A percentile compares a stretch with the other conserved stretches of the same genome.
These are phyloP conservation scores for Artemisia tridentata DNA, from an alignment of 129 eudicot species.

Conservation along the genomic window DNA sequence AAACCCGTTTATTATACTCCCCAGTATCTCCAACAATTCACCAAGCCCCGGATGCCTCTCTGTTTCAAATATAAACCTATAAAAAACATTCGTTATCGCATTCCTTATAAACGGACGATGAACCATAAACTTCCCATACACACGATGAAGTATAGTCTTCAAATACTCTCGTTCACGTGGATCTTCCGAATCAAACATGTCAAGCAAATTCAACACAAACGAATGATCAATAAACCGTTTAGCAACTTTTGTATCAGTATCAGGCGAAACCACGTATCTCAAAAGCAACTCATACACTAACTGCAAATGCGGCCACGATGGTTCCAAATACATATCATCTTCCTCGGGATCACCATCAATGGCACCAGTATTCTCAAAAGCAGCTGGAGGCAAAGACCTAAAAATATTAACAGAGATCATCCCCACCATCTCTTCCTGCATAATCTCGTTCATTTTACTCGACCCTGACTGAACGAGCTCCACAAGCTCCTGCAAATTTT, in stretches of 20 bases:
- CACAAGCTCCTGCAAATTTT: conserved; percentile 52
- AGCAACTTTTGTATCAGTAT: conserved; percentile 62
- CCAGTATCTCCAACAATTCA: conserved; percentile 67
- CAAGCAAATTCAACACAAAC: conserved; percentile 54
- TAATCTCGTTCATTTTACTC: conserved; percentile 61
- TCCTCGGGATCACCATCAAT: conserved; percentile 60
- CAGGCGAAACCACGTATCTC: conserved; percentile 56
- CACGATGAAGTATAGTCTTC: conserved; percentile 60
- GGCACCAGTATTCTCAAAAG: conserved; percentile 50
- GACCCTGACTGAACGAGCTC: conserved; percentile 66
- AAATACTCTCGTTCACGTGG: conserved; percentile 59
- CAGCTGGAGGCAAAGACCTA: conserved; percentile 61
- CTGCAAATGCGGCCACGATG: conserved; percentile 61
- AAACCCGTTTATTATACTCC: conserved; percentile 67
- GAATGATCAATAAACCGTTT: conserved; percentile 55
- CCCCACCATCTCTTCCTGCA: conserved; percentile 62
- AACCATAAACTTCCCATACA: conserved; percentile 67
- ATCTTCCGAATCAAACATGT: conserved; percentile 58
- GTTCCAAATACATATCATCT: conserved; percentile 56
- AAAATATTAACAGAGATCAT: conserved; percentile 63
- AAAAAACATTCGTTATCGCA: conserved; percentile 56
- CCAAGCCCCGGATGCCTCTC: conserved; percentile 58
- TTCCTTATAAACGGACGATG: conserved; percentile 69
- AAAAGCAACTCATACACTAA: conserved; percentile 56
- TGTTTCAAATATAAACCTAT: conserved; percentile 60